phyloP scores from a whole-genome alignment of 345 rosid species.

The Aegle marmelos region DNA sequence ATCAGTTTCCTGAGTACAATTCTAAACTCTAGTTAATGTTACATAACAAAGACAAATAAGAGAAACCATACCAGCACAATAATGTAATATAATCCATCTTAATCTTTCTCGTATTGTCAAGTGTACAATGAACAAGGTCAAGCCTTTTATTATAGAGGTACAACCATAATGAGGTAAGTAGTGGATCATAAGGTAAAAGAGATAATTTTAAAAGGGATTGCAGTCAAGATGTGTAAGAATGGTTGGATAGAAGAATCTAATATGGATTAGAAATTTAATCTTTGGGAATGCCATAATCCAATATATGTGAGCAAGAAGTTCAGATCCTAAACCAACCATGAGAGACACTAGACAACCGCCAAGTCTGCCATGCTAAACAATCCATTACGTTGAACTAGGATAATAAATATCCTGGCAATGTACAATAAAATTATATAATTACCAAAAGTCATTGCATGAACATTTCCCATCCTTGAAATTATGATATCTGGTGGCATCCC shows the following conservation, averaged over 20 bases:
- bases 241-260: neutral
- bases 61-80: too few relatives aligned
- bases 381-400: neutral
- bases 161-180: too few relatives aligned
- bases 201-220: neutral
- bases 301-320: neutral
- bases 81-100: too few relatives aligned
- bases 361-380: neutral
- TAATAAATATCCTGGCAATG: neutral
- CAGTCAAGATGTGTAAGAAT: neutral
- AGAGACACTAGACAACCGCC: neutral
- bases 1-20: too few relatives aligned
- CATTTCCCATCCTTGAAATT: constrained; percentile 68
- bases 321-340: neutral
- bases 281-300: neutral
- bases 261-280: neutral
- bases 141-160: too few relatives aligned
- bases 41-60: too few relatives aligned
- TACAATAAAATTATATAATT: neutral
- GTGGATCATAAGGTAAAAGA: too few relatives aligned
- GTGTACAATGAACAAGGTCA: too few relatives aligned
- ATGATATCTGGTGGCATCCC: constrained; percentile 79
- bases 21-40: too few relatives aligned
- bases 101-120: too few relatives aligned
- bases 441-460: constrained; percentile 83